A percentile compares a stretch with the other conserved stretches of the same genome.
These are phyloP conservation scores for Lyophyllum atratum DNA, from an alignment of 768 basidiomycete species.

Conservation along the genomic window DNA sequence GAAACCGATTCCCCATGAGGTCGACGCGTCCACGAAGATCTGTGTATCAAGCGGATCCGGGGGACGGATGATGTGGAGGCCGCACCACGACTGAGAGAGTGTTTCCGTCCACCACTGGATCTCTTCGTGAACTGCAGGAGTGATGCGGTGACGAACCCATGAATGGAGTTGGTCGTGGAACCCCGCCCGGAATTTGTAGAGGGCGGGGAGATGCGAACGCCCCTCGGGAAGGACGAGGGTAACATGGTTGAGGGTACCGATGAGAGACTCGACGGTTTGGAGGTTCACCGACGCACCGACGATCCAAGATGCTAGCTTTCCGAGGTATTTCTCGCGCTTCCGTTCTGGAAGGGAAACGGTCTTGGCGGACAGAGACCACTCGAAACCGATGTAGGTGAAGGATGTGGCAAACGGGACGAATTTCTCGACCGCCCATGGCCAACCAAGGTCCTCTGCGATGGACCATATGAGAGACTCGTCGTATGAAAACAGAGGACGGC, in stretches of 20 bases:
- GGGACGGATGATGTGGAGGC: not conserved
- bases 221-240: constrained; percentile 30
- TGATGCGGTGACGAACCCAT: constrained; percentile 15
- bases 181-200: constrained; percentile 27
- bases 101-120: constrained; percentile 27
- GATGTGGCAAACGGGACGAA: not conserved
- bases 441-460: not conserved
- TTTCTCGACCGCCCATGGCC: not conserved
- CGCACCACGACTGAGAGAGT: constrained; percentile 4
- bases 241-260: constrained; percentile 39
- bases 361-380: not conserved
- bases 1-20: no score
- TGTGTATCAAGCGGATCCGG: not conserved
- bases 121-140: constrained; percentile 13
- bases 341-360: not conserved
- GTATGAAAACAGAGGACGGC: not conserved
- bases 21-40: constrained; percentile 35
- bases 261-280: constrained; percentile 24
- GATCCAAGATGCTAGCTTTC: constrained; percentile 24
- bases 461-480: not conserved
- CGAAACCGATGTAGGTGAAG: constrained; percentile 2
- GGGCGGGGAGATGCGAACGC: constrained; percentile 26
- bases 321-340: not conserved
- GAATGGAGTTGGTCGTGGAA: constrained; percentile 19
- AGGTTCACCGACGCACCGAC: constrained; percentile 4